Conservation (phyloP, 2,329 filamentous ascomycete species). For the Penicillium sp. region DNA sequence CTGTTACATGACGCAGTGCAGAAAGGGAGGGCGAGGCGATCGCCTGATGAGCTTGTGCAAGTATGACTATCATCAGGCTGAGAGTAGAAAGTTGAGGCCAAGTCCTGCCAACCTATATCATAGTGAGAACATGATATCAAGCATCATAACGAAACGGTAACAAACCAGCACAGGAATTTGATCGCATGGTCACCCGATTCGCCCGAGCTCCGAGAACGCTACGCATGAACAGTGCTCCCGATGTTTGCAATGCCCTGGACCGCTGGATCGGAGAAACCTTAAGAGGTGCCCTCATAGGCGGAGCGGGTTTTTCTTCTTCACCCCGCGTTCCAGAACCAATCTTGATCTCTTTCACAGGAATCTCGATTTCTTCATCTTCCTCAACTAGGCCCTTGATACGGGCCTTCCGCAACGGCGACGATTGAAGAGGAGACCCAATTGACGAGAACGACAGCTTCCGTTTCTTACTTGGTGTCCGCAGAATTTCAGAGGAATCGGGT, state of each 20-base stretch:
- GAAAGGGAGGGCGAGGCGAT: slow-evolving; percentile 62
- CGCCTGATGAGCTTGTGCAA: slow-evolving; percentile 48
- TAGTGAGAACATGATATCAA: slow-evolving; percentile 24
- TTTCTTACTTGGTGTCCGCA: slow-evolving; percentile 50
- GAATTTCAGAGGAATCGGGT: slow-evolving; percentile 35
- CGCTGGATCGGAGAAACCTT: slow-evolving; percentile 41
- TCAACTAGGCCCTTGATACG: slow-evolving; percentile 38
- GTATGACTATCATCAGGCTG: slow-evolving; percentile 59
- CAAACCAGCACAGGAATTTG: slow-evolving; percentile 45
- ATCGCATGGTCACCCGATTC: slow-evolving; percentile 39
- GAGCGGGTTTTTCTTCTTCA: slow-evolving; percentile 24
- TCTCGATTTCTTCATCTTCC: slow-evolving; percentile 36
- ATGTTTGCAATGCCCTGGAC: slow-evolving; percentile 42
- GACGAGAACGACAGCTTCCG: slow-evolving; percentile 52
- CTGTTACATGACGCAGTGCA: slow-evolving; percentile 70
- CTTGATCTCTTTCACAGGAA: slow-evolving; percentile 35
- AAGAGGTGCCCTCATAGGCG: slow-evolving; percentile 28
- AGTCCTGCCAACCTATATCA: slow-evolving; percentile 59
- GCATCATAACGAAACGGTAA: slow-evolving; percentile 16
- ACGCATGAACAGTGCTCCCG: slow-evolving; percentile 46
- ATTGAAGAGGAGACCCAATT: slow-evolving; percentile 54
- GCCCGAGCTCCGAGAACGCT: slow-evolving; percentile 38
- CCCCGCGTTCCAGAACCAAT: slow-evolving; percentile 21
- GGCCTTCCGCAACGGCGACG: slow-evolving; percentile 53
- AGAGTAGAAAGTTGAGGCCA: slow-evolving; percentile 65